Evolutionary conservation across 163 green algal genomes (phyloP).

Genomic region (Chloromonas sp.): DNA sequence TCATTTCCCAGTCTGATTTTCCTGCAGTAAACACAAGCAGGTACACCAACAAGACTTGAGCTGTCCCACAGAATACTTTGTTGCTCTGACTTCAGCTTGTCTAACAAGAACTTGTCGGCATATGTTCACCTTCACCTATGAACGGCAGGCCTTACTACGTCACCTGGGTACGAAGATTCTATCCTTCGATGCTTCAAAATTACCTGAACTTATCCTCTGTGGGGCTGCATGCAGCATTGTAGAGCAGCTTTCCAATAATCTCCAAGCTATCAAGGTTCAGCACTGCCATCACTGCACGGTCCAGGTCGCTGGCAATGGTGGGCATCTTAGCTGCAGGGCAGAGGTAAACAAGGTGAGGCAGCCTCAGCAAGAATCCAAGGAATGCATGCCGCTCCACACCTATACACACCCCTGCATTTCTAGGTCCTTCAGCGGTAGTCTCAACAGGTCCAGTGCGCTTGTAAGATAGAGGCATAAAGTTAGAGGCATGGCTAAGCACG

Average conservation of each 20-base stretch:
- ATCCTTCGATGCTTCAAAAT: no score
- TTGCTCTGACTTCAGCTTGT: no score
- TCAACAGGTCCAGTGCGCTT: no score
- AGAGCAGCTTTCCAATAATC: constrained; percentile 32
- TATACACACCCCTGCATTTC: not conserved
- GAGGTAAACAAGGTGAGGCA: not conserved
- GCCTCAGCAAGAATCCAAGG: no score
- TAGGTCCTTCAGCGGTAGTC: not conserved
- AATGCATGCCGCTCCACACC: no score
- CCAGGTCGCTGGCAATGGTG: constrained; percentile 3
- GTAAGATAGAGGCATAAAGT: not conserved
- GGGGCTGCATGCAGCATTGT: constrained; percentile 24
- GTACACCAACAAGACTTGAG: no score
- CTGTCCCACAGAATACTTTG: no score
- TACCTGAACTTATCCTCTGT: constrained; percentile 20
- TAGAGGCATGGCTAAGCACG: not conserved
- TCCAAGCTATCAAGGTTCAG: constrained; percentile 18
- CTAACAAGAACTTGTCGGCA: no score
- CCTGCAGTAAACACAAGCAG: no score
- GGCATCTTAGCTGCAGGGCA: not conserved
- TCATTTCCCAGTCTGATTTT: not conserved
- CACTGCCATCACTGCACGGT: constrained; percentile 18
- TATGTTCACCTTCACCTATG: no score
- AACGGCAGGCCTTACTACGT: no score
- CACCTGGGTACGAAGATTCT: no score